phyloP scores from a whole-genome alignment of 2,329 filamentous ascomycete genomes.

The Sporothrix schenckii region DNA sequence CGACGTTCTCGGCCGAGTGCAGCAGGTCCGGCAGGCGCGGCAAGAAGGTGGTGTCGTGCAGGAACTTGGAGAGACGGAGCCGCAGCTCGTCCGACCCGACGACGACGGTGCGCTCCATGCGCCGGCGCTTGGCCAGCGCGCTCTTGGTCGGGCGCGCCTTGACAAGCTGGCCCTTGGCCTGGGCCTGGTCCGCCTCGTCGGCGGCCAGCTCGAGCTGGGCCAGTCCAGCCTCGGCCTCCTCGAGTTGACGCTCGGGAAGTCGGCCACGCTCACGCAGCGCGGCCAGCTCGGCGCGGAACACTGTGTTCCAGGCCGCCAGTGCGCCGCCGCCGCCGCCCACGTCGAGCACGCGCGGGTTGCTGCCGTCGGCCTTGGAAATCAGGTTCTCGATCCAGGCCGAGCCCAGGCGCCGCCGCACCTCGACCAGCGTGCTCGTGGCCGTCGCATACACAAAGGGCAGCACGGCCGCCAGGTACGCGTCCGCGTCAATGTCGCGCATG shows the following conservation, averaged over 20 bases:
- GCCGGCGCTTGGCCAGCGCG: constrained; percentile 59
- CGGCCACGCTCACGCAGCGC: constrained; percentile 64
- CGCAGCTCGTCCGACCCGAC: constrained; percentile 75
- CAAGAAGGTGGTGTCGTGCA: constrained; percentile 89
- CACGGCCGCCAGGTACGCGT: constrained; percentile 70
- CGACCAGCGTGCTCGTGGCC: constrained; percentile 67
- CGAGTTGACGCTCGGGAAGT: constrained; percentile 49
- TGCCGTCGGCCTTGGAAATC: constrained; percentile 59
- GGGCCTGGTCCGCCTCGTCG: constrained; percentile 48
- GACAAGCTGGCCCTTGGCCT: constrained; percentile 32
- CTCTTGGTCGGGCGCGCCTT: background rate
- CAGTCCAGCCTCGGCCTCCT: constrained; percentile 41
- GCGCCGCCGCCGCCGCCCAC: constrained; percentile 74
- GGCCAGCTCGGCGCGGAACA: constrained; percentile 81
- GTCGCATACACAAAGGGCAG: constrained; percentile 73
- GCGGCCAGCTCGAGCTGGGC: too few relatives aligned
- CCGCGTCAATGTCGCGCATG: constrained; percentile 75
- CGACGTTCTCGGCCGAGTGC: constrained; percentile 63
- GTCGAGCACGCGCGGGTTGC: constrained; percentile 69
- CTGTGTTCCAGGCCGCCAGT: constrained; percentile 73
- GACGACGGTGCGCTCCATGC: constrained; percentile 80
- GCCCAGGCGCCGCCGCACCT: constrained; percentile 73
- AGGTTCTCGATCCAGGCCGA: constrained; percentile 69
- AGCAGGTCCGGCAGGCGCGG: constrained; percentile 88
- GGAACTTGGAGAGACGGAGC: constrained; percentile 71